Conservation (phyloP, 1,139 yeast genomes). For the Suhomyces panamericanus region DNA sequence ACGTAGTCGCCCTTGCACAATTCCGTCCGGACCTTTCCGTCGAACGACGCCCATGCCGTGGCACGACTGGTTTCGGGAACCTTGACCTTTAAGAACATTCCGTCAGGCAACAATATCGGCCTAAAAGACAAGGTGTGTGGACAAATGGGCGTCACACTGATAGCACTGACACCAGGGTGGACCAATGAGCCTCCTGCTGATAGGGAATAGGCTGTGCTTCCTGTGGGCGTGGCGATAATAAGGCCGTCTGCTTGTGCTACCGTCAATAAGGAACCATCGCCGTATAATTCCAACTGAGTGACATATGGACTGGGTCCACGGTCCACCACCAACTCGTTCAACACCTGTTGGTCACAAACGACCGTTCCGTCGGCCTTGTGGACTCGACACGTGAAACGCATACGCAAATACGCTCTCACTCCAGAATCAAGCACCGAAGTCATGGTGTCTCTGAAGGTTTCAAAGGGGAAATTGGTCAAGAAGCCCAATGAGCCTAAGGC, state of each 20-base stretch:
- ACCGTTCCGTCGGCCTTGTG: conserved; percentile 57
- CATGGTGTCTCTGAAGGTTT: conserved; percentile 60
- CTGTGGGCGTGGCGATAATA: conserved; percentile 88
- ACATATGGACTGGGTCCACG: conserved; percentile 89
- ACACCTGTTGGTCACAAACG: conserved; percentile 73
- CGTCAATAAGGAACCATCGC: conserved; percentile 76
- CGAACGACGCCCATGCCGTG: conserved; percentile 91
- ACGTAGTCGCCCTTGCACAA: conserved; percentile 73
- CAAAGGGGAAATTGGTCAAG: conserved; percentile 74
- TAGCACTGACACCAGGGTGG: conserved; percentile 87
- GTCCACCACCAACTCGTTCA: conserved; percentile 82
- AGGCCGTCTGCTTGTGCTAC: conserved; percentile 91
- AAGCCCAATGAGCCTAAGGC: conserved; percentile 82
- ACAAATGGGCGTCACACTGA: conserved; percentile 87
- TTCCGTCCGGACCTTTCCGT: conserved; percentile 78
- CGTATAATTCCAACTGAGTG: conserved; percentile 78
- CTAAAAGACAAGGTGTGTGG: conserved; percentile 89
- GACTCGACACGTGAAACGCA: conserved; percentile 76
- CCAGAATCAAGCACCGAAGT: conserved; percentile 62
- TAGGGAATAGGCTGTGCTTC: conserved; percentile 86
- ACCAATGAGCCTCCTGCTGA: conserved; percentile 91
- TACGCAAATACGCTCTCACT: conserved; percentile 73
- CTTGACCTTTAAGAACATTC: conserved; percentile 73
- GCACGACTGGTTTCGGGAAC: conserved; percentile 69
- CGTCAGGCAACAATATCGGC: conserved; percentile 83